Base-by-base conservation (phyloP, 2,329 filamentous ascomycete genomes). In the Shiraia sp. region DNA sequence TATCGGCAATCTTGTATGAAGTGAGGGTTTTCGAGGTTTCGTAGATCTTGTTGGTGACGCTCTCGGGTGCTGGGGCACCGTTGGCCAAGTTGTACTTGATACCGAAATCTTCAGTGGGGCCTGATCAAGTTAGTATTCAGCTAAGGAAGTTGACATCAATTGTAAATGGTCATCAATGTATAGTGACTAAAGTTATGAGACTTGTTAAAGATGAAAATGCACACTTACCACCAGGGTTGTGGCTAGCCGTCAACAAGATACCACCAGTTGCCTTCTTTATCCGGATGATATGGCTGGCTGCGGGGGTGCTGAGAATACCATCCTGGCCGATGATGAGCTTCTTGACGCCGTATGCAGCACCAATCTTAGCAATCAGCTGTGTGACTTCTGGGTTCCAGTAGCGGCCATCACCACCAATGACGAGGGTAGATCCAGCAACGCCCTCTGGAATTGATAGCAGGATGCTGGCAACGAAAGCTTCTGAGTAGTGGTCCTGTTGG, bases 81-180 rank as follows among this genome's bases (percentile, higher is more conserved):
- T 99, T 97, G 71, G 90, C 79, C 45, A 99, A 80, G 80, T 99
- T 99, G 82, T 99, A 99, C 79, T 99, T 99, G 85, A 99, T 99
- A 61, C 93, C 93, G 63, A 99, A 99, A 75, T 99, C 93, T 70
- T 93, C 87, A 59, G 83, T 87, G 49, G 93, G 93, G 36, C 91
- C 90, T 95, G 59, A 9, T 32, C 13, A 6, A 16, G 9, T 58
- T 25, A 56, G 43, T 13, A 5, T 22, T 8, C 8, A 22, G 4
- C 4, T 5, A 22, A 22, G 19, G 4, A 22, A 22, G 19, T 4
- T 22, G 19, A 22, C n/a, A n/a, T n/a, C n/a, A n/a, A n/a, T n/a
- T n/a, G n/a, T n/a, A n/a, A n/a, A n/a, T n/a, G n/a, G n/a, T n/a
- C n/a, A n/a, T n/a, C n/a, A n/a, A n/a, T n/a, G n/a, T n/a, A n/a